Percentiles rank a stretch among this genome's conserved stretches.
These are phyloP conservation scores for Synchytrium microbalum DNA, from an alignment of 371 early-diverging fungal genomes.

Conservation along the genomic window DNA sequence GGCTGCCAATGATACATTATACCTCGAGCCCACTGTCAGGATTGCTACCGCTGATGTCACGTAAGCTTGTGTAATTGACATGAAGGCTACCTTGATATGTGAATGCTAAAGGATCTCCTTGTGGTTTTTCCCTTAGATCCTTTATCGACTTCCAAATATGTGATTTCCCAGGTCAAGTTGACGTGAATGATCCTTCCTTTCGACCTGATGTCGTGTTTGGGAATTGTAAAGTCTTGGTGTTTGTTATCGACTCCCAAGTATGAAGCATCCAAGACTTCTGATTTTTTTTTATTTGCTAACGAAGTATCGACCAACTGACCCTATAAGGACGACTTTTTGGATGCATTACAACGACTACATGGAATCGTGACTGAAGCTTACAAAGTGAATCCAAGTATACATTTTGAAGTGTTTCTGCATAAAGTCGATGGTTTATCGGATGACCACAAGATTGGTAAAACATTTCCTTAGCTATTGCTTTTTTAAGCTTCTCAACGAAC, in stretches of 20 bases:
- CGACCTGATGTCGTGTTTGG: slow-evolving; percentile 64
- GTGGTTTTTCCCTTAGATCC: slow-evolving; percentile 44
- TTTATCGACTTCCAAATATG: slow-evolving; percentile 85
- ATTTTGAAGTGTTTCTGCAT: slow-evolving; percentile 89
- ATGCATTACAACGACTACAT: slow-evolving; percentile 67
- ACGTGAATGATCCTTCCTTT: slow-evolving; percentile 68
- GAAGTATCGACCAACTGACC: background rate
- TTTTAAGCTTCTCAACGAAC: background rate
- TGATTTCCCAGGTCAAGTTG: slow-evolving; percentile 91
- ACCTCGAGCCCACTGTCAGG: slow-evolving; percentile 76
- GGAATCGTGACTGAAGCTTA: slow-evolving; percentile 69
- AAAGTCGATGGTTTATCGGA: slow-evolving; percentile 94
- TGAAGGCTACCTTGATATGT: too few relatives aligned
- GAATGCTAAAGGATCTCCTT: too few relatives aligned
- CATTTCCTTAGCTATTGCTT: slow-evolving; percentile 6
- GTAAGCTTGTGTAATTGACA: too few relatives aligned
- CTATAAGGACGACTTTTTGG: slow-evolving; percentile 73
- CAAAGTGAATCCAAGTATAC: slow-evolving; percentile 69
- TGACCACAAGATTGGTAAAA: slow-evolving; percentile 78
- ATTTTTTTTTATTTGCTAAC: background rate
- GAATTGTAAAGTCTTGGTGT: slow-evolving; percentile 58
- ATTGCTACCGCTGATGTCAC: slow-evolving; percentile 67
- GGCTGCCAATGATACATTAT: slow-evolving; percentile 87
- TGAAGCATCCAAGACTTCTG: background rate
- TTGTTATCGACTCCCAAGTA: slow-evolving; percentile 90